These are phyloP conservation scores for Fraxinus quadrangulata DNA, from an alignment of 257 asterid species.

Conservation along the genomic window DNA sequence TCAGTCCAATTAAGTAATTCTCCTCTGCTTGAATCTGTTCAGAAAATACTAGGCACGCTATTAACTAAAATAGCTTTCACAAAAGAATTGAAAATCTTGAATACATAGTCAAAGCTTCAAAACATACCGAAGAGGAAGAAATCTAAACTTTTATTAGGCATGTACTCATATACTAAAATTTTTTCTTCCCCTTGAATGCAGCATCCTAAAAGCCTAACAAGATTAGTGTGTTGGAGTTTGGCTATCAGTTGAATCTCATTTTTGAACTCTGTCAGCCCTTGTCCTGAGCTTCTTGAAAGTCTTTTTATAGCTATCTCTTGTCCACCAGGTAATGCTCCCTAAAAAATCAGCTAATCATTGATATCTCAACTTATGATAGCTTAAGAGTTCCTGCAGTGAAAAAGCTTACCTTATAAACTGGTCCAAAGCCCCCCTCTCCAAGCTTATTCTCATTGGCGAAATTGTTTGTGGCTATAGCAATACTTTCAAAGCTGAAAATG, in stretches of 20 bases:
- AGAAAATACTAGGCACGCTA: background rate
- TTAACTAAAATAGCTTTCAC: background rate
- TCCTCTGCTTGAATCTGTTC: slow-evolving; percentile 21
- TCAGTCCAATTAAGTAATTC: slow-evolving; percentile 25
- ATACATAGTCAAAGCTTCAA: background rate
- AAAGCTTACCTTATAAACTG: slow-evolving; percentile 36
- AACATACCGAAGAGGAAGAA: slow-evolving; percentile 34
- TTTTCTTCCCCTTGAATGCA: slow-evolving; percentile 23
- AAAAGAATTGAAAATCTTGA: background rate
- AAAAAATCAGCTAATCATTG: background rate
- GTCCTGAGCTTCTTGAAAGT: slow-evolving; percentile 29
- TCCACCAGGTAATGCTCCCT: slow-evolving; percentile 18
- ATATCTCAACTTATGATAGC: background rate
- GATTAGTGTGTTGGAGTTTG: slow-evolving; percentile 27
- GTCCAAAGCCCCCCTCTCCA: slow-evolving; percentile 41
- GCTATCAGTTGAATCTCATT: slow-evolving; percentile 29
- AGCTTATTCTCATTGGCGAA: slow-evolving; percentile 33
- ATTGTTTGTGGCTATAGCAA: slow-evolving; percentile 29
- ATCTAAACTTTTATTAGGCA: slow-evolving; percentile 42
- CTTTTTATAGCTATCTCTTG: slow-evolving; percentile 28
- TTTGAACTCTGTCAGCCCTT: slow-evolving; percentile 28
- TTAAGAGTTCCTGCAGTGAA: background rate
- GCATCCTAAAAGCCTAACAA: slow-evolving; percentile 27
- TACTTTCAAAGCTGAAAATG: slow-evolving; percentile 28
- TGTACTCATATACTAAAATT: slow-evolving; percentile 35